A percentile compares a stretch with the other conserved stretches of the same genome.
These are phyloP conservation scores for Hymenoscyphus scutula DNA, from an alignment of 2,329 filamentous ascomycete species.

Conservation along the genomic window DNA sequence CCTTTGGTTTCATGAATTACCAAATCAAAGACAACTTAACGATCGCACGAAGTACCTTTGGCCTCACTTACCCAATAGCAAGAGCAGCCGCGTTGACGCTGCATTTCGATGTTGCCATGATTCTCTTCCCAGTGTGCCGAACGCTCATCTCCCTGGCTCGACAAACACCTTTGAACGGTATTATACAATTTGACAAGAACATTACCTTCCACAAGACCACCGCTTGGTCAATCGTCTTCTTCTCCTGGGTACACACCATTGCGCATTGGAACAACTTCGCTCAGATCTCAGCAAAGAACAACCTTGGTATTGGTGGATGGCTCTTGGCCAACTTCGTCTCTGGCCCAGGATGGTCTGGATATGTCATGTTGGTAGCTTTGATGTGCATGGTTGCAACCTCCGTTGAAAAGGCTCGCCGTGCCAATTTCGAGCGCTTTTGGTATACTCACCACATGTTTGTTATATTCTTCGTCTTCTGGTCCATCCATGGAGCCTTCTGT, in stretches of 20 bases:
- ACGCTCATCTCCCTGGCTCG: slow-evolving; percentile 79
- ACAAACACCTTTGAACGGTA: slow-evolving; percentile 79
- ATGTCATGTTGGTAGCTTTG: slow-evolving; percentile 76
- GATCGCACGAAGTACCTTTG: slow-evolving; percentile 64
- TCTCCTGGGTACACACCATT: slow-evolving; percentile 81
- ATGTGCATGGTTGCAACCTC: slow-evolving; percentile 79
- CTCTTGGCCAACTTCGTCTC: slow-evolving; percentile 74
- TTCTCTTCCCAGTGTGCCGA: slow-evolving; percentile 79
- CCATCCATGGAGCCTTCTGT: slow-evolving; percentile 84
- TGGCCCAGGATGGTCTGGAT: slow-evolving; percentile 82
- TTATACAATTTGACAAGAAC: slow-evolving; percentile 87
- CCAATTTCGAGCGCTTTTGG: slow-evolving; percentile 89
- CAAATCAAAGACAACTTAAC: slow-evolving; percentile 73
- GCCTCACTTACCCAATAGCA: slow-evolving; percentile 74
- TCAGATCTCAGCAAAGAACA: slow-evolving; percentile 70
- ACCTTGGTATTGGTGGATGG: slow-evolving; percentile 75
- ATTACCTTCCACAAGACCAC: slow-evolving; percentile 84
- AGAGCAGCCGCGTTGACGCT: slow-evolving; percentile 72
- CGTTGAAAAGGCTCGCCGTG: slow-evolving; percentile 71
- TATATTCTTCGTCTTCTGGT: slow-evolving; percentile 87
- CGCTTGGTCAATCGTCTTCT: slow-evolving; percentile 86
- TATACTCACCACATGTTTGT: slow-evolving; percentile 87
- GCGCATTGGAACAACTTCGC: slow-evolving; percentile 87
- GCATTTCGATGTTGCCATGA: slow-evolving; percentile 76
- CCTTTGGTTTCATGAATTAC: slow-evolving; percentile 78